A percentile compares a stretch with the other conserved stretches of the same genome.
phyloP scores from a whole-genome alignment of 2,329 filamentous ascomycete genomes.

The Dichotomopilus funicola region DNA sequence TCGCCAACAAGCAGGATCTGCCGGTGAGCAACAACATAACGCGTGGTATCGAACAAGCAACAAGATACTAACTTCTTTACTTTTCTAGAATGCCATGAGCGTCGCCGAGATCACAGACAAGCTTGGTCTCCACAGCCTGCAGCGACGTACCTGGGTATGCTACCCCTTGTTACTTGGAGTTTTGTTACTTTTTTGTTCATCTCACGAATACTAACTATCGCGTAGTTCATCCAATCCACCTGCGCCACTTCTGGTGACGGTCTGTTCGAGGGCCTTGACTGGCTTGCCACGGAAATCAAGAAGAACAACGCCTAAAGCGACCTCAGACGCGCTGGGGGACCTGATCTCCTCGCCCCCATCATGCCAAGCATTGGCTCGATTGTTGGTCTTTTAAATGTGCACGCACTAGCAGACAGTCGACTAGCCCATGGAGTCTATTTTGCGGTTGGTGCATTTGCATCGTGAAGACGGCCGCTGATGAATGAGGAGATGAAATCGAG shows the following conservation, averaged over 20 bases:
- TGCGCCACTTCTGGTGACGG: conserved; percentile 98
- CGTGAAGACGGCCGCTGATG: conserved; percentile 16
- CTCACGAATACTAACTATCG: conserved; percentile 13
- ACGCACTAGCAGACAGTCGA: conserved; percentile 50
- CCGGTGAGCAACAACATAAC: conserved; percentile 54
- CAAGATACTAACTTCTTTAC: conserved; percentile 24
- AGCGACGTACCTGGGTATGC: conserved; percentile 96
- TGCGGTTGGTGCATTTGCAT: conserved; percentile 23
- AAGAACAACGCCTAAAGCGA: conserved; percentile 50
- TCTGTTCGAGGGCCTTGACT: conserved; percentile 98
- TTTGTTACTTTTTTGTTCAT: background rate
- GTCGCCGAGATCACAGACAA: conserved; percentile 99
- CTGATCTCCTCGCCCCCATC: conserved; percentile 30
- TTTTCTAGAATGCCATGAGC: conserved; percentile 89
- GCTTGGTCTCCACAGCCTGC: conserved; percentile 97
- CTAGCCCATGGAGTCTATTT: conserved; percentile 43
- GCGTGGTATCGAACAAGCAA: background rate
- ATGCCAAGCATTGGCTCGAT: conserved; percentile 42
- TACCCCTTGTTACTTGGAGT: conserved; percentile 22
- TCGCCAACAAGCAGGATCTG: conserved; percentile 99
- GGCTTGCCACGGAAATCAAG: conserved; percentile 81
- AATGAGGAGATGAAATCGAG: conserved; percentile 16
- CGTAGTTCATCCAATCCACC: conserved; percentile 96
- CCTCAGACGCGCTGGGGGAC: conserved; percentile 25
- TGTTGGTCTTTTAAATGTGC: conserved; percentile 51